Evolutionary conservation across 164 flowering plant species (phyloP).

Genomic region (Buxus sempervirens): DNA sequence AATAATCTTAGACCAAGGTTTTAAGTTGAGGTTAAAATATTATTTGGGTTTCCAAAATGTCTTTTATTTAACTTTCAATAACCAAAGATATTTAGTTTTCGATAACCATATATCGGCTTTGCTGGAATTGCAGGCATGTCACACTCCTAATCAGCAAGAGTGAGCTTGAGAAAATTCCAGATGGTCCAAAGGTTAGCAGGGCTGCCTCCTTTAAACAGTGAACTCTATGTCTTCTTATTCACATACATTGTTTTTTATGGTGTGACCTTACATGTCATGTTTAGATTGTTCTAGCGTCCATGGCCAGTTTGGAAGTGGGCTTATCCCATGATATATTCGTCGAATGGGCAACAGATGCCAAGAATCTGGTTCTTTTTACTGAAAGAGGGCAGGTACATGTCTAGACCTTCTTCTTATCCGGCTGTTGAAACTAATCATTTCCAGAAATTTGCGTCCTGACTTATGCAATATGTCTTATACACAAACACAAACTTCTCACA

Average conservation of each 20-base stretch:
- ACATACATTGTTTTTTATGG: too few relatives aligned
- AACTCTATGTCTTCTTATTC: too few relatives aligned
- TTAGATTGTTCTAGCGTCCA: slow-evolving; percentile 91
- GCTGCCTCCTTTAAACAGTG: neutral
- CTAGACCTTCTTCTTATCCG: neutral
- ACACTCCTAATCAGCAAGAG: slow-evolving; percentile 68
- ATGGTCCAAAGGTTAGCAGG: slow-evolving; percentile 81
- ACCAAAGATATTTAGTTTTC: neutral
- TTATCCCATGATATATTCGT: slow-evolving; percentile 93
- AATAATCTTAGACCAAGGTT: neutral
- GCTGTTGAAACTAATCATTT: neutral
- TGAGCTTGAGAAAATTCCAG: slow-evolving; percentile 84
- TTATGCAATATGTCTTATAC: too few relatives aligned
- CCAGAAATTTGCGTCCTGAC: neutral
- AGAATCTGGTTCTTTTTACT: slow-evolving; percentile 88
- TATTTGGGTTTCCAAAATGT: too few relatives aligned
- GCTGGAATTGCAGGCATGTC: slow-evolving; percentile 57
- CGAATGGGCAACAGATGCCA: slow-evolving; percentile 88
- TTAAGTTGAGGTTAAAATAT: neutral
- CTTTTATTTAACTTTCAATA: neutral
- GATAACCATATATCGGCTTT: neutral
- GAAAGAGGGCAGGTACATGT: slow-evolving; percentile 88
- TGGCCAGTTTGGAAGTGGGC: slow-evolving; percentile 97
- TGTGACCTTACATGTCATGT: slow-evolving; percentile 20
- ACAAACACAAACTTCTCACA: too few relatives aligned